phyloP scores from a whole-genome alignment of 108 stramenopile genomes.

The Mayamaea pseudoterrestris region DNA sequence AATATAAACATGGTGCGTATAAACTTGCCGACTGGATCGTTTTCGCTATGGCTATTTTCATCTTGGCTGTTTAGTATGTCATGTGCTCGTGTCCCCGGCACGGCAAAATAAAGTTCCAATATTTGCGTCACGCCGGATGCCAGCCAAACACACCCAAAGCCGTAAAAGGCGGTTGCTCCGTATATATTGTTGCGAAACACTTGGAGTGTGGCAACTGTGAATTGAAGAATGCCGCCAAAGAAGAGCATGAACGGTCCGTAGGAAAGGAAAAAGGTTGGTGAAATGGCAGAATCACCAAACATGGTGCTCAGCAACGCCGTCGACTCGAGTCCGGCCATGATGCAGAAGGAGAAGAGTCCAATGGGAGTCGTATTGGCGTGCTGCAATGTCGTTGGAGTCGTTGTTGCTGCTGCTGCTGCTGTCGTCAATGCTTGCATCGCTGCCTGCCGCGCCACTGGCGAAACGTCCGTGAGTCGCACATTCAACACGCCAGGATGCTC shows the following conservation, averaged over 20 bases:
- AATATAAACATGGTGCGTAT: slow-evolving; percentile 14
- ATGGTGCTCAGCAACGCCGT: slow-evolving; percentile 4
- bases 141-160: slow-evolving; percentile 23
- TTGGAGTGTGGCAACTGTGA: slow-evolving; percentile 19
- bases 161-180: slow-evolving; percentile 24
- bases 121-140: slow-evolving; percentile 13
- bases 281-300: slow-evolving; percentile 9
- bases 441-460: too few relatives aligned
- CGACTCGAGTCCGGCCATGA: slow-evolving; percentile 13
- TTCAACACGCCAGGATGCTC: slow-evolving; percentile 21
- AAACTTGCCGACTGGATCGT: slow-evolving; percentile 19
- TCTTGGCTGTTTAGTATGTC: slow-evolving; percentile 1
- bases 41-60: too few relatives aligned
- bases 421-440: too few relatives aligned
- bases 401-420: too few relatives aligned
- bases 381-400: too few relatives aligned
- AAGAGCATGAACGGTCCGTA: slow-evolving; percentile 26
- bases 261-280: slow-evolving; percentile 9
- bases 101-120: slow-evolving; percentile 12
- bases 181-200: slow-evolving; percentile 30
- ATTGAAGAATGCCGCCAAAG: slow-evolving; percentile 20
- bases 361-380: slow-evolving; percentile 15
- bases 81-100: slow-evolving; percentile 1
- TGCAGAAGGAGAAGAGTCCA: slow-evolving; percentile 25
- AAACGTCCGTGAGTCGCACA: slow-evolving; percentile 24